Base-by-base conservation (phyloP, 768 basidiomycete genomes). In the Agaricus subrufescens region DNA sequence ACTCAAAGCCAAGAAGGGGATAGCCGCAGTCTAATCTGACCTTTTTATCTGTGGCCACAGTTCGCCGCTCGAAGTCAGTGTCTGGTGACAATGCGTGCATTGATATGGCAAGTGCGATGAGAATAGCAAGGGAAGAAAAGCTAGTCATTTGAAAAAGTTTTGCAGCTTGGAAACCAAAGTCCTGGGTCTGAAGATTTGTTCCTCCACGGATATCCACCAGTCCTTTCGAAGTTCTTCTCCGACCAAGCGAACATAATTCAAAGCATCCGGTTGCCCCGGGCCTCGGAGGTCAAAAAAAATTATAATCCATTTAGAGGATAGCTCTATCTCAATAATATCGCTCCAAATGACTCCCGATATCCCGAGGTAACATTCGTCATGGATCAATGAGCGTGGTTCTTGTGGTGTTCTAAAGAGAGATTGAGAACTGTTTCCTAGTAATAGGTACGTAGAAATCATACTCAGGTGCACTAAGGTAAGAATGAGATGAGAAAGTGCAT, bases 351-450 rank as follows among this genome's bases (percentile, higher is more conserved):
- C 31, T 37, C 49, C 30, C 26, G 26, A 11, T 15, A 25, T 40
- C 38, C 40, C 52, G 29, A 43, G 31, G 31, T n/a, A n/a, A 38
- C 23, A 34, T 34, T 34, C 11, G 26, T 29, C 34, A 39, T 39
- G 37, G 39, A 64, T 65, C 75, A 93, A 73, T 93, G 91, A n/a
- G 85, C 73, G 69, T 89, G 85, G 76, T 93, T 91, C 82, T 93
- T 92, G 30, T 43, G 39, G 38, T 59, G 26, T 62, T 51, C 52
- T 58, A 48, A 52, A 44, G 23, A 25, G 2, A 19, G 11, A 9
- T 12, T 50, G 8, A 1, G 15, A 34, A 54, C 19, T 6, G 19
- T 42, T 42, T 19, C 40, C 40, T 5, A 15, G 7, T 6, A 12
- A 14, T 42, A 12, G 6, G n/a, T 6, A 6, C 15, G 40, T 10